Percentiles rank a stretch among this genome's conserved stretches.
phyloP scores from a whole-genome alignment of 495 filamentous ascomycete species.

The Tuber brumale region DNA sequence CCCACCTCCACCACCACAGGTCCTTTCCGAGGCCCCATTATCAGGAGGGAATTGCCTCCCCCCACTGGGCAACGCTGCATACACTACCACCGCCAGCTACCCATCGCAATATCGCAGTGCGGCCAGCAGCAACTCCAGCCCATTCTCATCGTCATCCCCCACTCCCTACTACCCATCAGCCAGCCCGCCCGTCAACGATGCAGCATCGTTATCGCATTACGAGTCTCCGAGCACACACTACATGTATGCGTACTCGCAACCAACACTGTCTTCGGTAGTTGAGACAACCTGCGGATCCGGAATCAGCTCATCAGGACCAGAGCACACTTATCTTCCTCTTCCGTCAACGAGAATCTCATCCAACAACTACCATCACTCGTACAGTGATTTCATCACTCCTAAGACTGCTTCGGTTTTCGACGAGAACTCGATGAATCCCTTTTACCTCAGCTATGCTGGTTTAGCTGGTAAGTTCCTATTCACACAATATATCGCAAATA shows the following conservation, averaged over 20 bases:
- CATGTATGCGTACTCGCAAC: conserved; percentile 33
- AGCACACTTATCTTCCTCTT: conserved; percentile 61
- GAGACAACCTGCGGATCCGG: conserved; percentile 54
- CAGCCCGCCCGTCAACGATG: conserved; percentile 20
- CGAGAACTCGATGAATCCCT: conserved; percentile 65
- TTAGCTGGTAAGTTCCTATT: conserved; percentile 53
- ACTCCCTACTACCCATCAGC: conserved; percentile 36
- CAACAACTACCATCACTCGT: conserved; percentile 54
- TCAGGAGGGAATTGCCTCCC: conserved; percentile 39
- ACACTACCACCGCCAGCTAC: conserved; percentile 38
- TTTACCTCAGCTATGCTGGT: conserved; percentile 66
- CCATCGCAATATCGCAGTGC: conserved; percentile 31
- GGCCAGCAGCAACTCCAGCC: conserved; percentile 35
- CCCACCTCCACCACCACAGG: conserved; percentile 42
- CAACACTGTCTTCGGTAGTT: conserved; percentile 36
- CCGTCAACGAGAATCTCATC: conserved; percentile 58
- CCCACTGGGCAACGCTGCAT: conserved; percentile 23
- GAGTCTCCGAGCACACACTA: conserved; percentile 46
- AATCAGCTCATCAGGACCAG: conserved; percentile 59
- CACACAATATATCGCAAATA: conserved; percentile 12
- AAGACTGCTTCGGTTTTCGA: conserved; percentile 51
- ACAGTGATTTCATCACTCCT: conserved; percentile 55
- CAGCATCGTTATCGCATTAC: conserved; percentile 43
- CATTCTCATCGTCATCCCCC: conserved; percentile 35
- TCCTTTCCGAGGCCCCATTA: conserved; percentile 25